Evolutionary conservation across 495 filamentous ascomycete species (phyloP).

Genomic region (Penicillium angulare): DNA sequence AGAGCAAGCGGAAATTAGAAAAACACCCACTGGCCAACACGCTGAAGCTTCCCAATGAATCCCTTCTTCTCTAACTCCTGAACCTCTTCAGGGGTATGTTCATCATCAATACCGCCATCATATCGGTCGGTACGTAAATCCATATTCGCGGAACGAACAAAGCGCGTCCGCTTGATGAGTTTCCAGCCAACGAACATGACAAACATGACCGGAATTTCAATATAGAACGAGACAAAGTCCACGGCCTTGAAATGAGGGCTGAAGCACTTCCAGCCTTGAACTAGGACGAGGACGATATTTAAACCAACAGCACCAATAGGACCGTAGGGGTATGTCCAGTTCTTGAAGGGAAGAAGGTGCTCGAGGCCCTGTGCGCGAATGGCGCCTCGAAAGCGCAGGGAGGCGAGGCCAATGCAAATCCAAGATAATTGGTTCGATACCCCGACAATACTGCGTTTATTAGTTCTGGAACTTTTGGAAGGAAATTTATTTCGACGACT

Average conservation of each 20-base stretch:
- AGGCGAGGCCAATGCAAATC: conserved; percentile 58
- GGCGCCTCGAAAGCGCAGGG: conserved; percentile 56
- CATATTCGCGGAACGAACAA: conserved; percentile 42
- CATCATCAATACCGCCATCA: conserved; percentile 17
- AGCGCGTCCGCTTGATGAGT: conserved; percentile 41
- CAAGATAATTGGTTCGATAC: conserved; percentile 64
- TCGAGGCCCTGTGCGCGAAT: conserved; percentile 53
- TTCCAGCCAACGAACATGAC: conserved; percentile 54
- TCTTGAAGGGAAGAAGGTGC: conserved; percentile 59
- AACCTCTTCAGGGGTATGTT: conserved; percentile 3
- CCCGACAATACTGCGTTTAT: conserved; percentile 43
- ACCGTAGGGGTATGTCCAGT: conserved; percentile 60
- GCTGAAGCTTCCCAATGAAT: conserved; percentile 19
- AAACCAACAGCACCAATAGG: conserved; percentile 51
- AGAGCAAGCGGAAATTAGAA: conserved; percentile 15
- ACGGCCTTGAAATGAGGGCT: conserved; percentile 49
- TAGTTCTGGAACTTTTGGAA: conserved; percentile 14
- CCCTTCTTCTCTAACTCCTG: conserved; percentile 15
- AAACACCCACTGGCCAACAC: conserved; percentile 36
- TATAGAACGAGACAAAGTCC: conserved; percentile 52
- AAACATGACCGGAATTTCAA: conserved; percentile 51
- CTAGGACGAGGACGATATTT: conserved; percentile 54
- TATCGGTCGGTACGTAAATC: conserved; percentile 55
- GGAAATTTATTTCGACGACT: not conserved
- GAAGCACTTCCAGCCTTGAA: conserved; percentile 61